Conservation (phyloP, 495 filamentous ascomycete species). For the Polyplosphaeria fusca region DNA sequence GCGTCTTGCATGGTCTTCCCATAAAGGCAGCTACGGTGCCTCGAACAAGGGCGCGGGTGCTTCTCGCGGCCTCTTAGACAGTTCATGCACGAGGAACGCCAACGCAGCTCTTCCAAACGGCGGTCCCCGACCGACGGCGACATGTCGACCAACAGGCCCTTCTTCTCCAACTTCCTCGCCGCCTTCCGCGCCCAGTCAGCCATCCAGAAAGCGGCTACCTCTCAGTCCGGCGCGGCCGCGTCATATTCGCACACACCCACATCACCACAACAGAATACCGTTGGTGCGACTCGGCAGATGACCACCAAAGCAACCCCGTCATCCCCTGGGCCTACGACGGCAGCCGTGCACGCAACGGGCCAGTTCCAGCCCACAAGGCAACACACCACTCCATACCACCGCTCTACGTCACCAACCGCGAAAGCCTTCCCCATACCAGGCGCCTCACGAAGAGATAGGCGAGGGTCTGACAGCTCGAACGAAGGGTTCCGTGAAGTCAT, state of each 20-base stretch:
- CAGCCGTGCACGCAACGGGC: constrained; percentile 22
- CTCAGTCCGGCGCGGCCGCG: constrained; percentile 37
- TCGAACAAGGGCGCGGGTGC: constrained; percentile 2
- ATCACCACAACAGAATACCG: constrained; percentile 40
- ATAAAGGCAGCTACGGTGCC: constrained; percentile 2
- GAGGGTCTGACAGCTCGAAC: constrained; percentile 75
- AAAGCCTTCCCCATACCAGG: constrained; percentile 29
- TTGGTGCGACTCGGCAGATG: constrained; percentile 27
- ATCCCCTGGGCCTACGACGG: constrained; percentile 19
- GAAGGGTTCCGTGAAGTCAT: constrained; percentile 75
- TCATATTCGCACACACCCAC: constrained; percentile 44
- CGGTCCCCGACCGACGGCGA: not conserved
- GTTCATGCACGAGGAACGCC: constrained; percentile 20
- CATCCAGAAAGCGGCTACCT: constrained; percentile 43
- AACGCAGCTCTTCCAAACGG: constrained; percentile 2
- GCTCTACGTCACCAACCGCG: constrained; percentile 32
- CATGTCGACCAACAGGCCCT: constrained; percentile 76
- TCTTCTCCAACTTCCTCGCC: constrained; percentile 81
- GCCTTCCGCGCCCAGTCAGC: constrained; percentile 63
- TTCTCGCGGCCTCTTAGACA: not conserved
- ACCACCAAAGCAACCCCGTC: constrained; percentile 18
- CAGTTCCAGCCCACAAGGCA: constrained; percentile 33
- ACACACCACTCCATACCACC: constrained; percentile 35
- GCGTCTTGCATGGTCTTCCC: constrained; percentile 7
- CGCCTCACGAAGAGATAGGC: constrained; percentile 45